Evolutionary conservation across 2,329 filamentous ascomycete species (phyloP), one percentile per base, ranked within the genome.

Genomic region (Dothideomycetes sp.): DNA sequence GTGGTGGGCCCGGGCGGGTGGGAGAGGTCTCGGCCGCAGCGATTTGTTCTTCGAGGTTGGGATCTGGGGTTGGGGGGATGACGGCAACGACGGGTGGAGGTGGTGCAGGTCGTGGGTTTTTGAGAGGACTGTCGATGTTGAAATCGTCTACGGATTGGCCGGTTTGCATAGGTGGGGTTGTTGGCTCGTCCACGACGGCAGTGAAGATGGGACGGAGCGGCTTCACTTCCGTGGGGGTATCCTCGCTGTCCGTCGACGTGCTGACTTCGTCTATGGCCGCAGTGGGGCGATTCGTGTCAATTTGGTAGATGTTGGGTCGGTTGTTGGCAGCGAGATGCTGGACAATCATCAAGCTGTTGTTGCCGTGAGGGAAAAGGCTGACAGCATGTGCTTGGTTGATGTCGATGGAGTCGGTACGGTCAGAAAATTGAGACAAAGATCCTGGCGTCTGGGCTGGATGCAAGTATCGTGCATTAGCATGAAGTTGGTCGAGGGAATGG

Each of bases 291-390:
- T 27, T 27, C 12, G 22, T 12, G 12, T 7, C 22, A 27, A 27
- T 7, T 27, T n/a, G n/a, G n/a, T n/a, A n/a, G n/a, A n/a, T n/a
- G n/a, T 7, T 27, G 7, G 22, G 7, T 27, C 22, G 7, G 12
- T 7, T 7, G 22, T 7, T 27, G 12, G 22, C 7, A 27, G 22
- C 7, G 12, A 27, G 22, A 27, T 74, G 69, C 48, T 80, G 71
- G n/a, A 81, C 71, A n/a, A 80, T 57, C n/a, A 79, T 60, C 4
- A 80, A 57, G 5, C 74, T 79, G 32, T 73, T 61, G 47, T 80
- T 81, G 54, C 76, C 75, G 56, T 80, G 77, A 2, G 75, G 69
- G 45, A 71, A 79, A 24, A 79, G 68, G 43, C 65, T 72, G 11
- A 81, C 65, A 9, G 73, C 73, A 31, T 65, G 75, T 8, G 76